phyloP scores from a whole-genome alignment of 305 asterid genomes.

The Rubia tinctorum region DNA sequence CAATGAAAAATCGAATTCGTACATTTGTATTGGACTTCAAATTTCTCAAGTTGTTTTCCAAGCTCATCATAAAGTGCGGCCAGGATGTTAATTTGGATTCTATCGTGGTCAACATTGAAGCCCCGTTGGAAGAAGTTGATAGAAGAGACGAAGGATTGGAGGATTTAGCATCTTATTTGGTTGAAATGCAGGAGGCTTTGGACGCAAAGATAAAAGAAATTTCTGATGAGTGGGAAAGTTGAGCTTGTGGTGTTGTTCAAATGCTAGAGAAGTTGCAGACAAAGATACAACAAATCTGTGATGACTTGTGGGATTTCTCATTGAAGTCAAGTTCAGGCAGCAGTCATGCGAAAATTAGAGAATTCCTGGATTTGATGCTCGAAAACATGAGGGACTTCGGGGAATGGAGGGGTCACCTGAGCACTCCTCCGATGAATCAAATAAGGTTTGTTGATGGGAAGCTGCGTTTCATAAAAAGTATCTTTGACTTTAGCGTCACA shows the following conservation, averaged over 20 bases:
- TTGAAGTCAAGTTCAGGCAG: neutral
- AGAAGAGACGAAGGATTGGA: too few species aligned
- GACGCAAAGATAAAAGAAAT: neutral
- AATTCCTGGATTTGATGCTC: too few species aligned
- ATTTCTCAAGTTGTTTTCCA: conserved; percentile 2
- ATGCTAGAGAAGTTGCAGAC: neutral
- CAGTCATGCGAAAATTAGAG: too few species aligned
- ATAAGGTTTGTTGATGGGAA: too few species aligned
- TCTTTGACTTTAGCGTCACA: too few species aligned
- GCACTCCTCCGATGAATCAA: too few species aligned
- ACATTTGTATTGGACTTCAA: conserved; percentile 1
- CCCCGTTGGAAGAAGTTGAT: neutral
- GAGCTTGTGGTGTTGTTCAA: neutral
- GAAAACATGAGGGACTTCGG: too few species aligned
- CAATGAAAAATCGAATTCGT: neutral
- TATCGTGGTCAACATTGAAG: neutral
- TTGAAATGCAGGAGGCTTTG: too few species aligned
- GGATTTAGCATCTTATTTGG: too few species aligned
- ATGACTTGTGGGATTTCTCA: neutral
- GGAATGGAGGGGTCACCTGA: too few species aligned
- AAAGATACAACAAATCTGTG: neutral
- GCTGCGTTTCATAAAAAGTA: too few species aligned
- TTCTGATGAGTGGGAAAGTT: neutral
- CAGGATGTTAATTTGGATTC: neutral
- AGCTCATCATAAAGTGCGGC: neutral